Base-by-base conservation (phyloP, 2,329 filamentous ascomycete genomes). In the Botrytis paeoniae region DNA sequence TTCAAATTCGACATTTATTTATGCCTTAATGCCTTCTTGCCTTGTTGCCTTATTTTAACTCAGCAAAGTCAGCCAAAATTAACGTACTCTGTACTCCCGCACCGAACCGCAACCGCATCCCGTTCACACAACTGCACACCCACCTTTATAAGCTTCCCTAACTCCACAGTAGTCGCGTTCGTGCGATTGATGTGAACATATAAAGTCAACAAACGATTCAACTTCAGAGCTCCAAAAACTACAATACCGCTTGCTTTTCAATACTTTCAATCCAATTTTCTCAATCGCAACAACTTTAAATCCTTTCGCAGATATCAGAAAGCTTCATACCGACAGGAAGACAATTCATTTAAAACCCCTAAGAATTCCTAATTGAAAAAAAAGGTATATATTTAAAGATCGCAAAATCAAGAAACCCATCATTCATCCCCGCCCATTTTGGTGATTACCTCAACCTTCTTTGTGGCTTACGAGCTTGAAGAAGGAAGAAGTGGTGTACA, bases 401-500 rank as follows among this genome's bases (percentile, higher is more conserved):
- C 43, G 57, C 60, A 71, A 71, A 41, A 39, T 20, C 45, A 41
- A 43, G 39, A 43, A 43, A 18, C 18, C 39, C 61, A 43, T 43
- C 39, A n/a, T 29, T 32, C 61, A 43, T 63, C 39, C 14, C n/a
- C 14, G 25, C 37, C 39, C 59, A 61, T 39, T 61, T n/a, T 18
- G 20, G 54, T 39, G 25, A 25, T 35, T 60, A 57, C 37, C 51
- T 39, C 32, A 48, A 29, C 51, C 51, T 57, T 41, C 54, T 41
- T 43, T 59, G 70, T 71, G 70, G 61, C 70, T 71, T 66, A 22
- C 61, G 66, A 59, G 70, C 70, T 66, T 60, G 29, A 60, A 57
- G 18, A 18, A 57, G 51, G 12, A 37, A 65, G 37, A 64, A 65
- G 37, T 39, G 74, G 76, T 78, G 76, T 74, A 76, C 73, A 69